Evolutionary conservation across 345 rosid species (phyloP).

Genomic region (Geranium brycei): DNA sequence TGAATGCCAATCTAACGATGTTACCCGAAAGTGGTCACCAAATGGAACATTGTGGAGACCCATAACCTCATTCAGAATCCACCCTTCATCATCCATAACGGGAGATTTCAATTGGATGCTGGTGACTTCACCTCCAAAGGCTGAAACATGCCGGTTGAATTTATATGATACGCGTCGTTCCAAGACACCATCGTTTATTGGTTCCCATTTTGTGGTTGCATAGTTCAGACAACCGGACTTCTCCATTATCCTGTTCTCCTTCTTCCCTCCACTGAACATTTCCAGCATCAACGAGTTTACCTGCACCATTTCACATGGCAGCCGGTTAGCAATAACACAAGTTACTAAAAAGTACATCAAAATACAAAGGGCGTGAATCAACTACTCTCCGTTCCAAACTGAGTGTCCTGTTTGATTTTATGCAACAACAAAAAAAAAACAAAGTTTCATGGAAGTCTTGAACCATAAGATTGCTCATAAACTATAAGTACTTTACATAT

Average conservation of each 20-base stretch:
- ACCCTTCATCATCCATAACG: constrained; percentile 31
- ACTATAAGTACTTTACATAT: no score
- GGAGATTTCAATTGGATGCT: constrained; percentile 47
- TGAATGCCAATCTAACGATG: background rate
- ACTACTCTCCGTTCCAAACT: no score
- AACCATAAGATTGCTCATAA: no score
- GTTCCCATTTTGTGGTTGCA: constrained; percentile 45
- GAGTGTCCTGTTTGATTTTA: no score
- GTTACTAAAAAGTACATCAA: no score
- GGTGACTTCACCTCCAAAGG: constrained; percentile 70
- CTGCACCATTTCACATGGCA: constrained; percentile 16
- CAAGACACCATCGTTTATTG: constrained; percentile 25
- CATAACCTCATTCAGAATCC: constrained; percentile 56
- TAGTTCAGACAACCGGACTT: constrained; percentile 63
- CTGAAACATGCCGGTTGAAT: constrained; percentile 52
- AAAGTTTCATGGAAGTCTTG: no score
- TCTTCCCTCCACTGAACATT: constrained; percentile 52
- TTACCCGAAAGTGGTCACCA: constrained; percentile 51
- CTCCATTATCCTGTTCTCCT: constrained; percentile 68
- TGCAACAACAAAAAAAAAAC: no score
- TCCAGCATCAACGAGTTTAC: constrained; percentile 38
- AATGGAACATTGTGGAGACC: constrained; percentile 59
- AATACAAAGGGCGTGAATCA: no score
- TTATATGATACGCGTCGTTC: constrained; percentile 50
- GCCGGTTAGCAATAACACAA: no score